A percentile compares a stretch with the other conserved stretches of the same genome.
phyloP scores from a whole-genome alignment of 305 asterid species.

The Plantago rigida region DNA sequence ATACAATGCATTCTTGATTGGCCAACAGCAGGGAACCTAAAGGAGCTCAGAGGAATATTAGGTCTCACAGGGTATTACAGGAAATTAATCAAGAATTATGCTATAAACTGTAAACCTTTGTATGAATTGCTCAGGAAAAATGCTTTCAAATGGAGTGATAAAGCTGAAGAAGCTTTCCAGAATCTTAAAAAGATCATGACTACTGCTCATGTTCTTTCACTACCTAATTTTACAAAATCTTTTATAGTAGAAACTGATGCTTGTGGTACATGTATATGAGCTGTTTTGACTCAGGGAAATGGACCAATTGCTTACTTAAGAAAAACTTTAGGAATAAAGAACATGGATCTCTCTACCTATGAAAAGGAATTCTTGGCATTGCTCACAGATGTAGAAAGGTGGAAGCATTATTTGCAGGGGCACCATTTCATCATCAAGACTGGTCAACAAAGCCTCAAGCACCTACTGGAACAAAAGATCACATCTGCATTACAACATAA shows the following conservation, averaged over 20 bases:
- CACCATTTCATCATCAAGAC: not conserved
- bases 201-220: not conserved
- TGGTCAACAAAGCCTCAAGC: not conserved
- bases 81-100: not conserved
- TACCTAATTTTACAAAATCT: not conserved
- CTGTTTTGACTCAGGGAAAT: not conserved
- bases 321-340: not conserved
- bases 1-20: not conserved
- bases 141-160: not conserved
- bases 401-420: constrained; percentile 2
- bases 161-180: not conserved
- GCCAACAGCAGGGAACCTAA: not conserved
- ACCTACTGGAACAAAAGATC: not conserved
- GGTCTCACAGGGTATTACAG: not conserved
- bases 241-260: not conserved
- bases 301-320: not conserved
- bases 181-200: not conserved
- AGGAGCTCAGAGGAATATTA: not conserved
- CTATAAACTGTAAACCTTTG: not conserved
- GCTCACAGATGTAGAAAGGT: not conserved
- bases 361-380: constrained; percentile 8
- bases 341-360: not conserved
- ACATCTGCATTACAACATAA: not conserved
- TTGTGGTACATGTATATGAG: not conserved
- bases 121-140: not conserved